Conservation (phyloP, 495 filamentous ascomycete genomes). For the Penicillium simplicissimum region DNA sequence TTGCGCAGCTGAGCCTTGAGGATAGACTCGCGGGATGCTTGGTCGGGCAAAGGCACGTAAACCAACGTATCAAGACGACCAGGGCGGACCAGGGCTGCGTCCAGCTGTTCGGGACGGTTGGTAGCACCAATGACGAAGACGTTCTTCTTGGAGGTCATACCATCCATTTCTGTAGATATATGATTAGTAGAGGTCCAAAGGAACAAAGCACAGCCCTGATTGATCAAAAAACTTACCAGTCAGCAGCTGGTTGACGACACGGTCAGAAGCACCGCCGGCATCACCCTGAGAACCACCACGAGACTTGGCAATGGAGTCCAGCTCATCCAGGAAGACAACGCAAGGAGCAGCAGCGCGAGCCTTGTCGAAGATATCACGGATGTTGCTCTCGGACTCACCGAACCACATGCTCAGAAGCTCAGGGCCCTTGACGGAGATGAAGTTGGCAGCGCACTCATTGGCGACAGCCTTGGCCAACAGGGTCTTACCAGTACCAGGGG, state of each 20-base stretch:
- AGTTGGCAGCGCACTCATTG: slow-evolving; percentile 99
- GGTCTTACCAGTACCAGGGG: slow-evolving; percentile 99
- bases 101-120: slow-evolving; percentile 97
- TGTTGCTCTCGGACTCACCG: slow-evolving; percentile 99
- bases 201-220: neutral
- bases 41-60: slow-evolving; percentile 94
- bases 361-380: slow-evolving; percentile 99
- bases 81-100: slow-evolving; percentile 95
- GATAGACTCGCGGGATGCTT: slow-evolving; percentile 81
- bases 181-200: slow-evolving; percentile 40
- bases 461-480: slow-evolving; percentile 98
- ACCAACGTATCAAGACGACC: slow-evolving; percentile 98
- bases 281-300: slow-evolving; percentile 97
- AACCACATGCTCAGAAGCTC: slow-evolving; percentile 99
- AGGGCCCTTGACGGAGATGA: slow-evolving; percentile 98
- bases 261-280: slow-evolving; percentile 96
- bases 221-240: slow-evolving; percentile 77
- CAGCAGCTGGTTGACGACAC: slow-evolving; percentile 98
- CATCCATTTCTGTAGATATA: slow-evolving; percentile 81
- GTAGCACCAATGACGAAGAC: slow-evolving; percentile 99
- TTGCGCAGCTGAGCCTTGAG: slow-evolving; percentile 97
- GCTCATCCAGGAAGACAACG: slow-evolving; percentile 97
- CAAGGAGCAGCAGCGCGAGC: slow-evolving; percentile 97
- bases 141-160: slow-evolving; percentile 99
- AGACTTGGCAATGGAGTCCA: slow-evolving; percentile 99